A percentile compares a stretch with the other conserved stretches of the same genome.
Conservation (phyloP, 371 early-diverging fungal genomes). For the Zopfochytrium polystomum region DNA sequence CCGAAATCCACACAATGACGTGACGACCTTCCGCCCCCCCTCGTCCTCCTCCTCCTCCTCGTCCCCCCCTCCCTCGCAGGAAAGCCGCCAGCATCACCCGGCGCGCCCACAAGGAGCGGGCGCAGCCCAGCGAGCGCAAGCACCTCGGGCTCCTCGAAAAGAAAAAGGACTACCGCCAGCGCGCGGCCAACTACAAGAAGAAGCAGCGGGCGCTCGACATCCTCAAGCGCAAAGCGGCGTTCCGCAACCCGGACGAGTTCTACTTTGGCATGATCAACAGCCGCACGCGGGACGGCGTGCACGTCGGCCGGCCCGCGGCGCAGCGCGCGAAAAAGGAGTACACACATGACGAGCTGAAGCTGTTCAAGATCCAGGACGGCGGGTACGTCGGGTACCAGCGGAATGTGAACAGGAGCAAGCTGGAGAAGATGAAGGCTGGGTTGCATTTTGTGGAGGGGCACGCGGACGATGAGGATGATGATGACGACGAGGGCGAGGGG, state of each 20-base stretch:
- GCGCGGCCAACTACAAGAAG: conserved; percentile 85
- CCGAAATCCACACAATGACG: no score
- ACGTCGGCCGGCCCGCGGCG: conserved; percentile 64
- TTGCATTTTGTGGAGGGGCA: conserved; percentile 59
- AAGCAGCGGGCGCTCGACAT: conserved; percentile 82
- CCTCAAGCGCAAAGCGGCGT: conserved; percentile 79
- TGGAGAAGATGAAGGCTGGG: conserved; percentile 65
- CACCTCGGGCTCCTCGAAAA: conserved; percentile 87
- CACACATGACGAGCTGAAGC: conserved; percentile 70
- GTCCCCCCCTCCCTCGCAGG: no score
- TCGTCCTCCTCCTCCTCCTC: no score
- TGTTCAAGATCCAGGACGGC: conserved; percentile 90
- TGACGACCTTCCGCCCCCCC: no score
- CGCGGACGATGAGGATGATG: no score
- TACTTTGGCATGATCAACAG: conserved; percentile 93
- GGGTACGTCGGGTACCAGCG: conserved; percentile 79
- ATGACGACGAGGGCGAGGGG: conserved; percentile 45
- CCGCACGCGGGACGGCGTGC: conserved; percentile 74
- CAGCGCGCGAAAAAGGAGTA: conserved; percentile 70
- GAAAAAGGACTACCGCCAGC: conserved; percentile 94
- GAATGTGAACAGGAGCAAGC: conserved; percentile 62
- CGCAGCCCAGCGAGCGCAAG: conserved; percentile 70
- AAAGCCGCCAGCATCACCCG: no score
- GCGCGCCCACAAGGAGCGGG: conserved; percentile 89
- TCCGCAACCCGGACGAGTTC: conserved; percentile 95